These are phyloP conservation scores for Suillus placidus DNA, from an alignment of 768 basidiomycete species.

Conservation along the genomic window DNA sequence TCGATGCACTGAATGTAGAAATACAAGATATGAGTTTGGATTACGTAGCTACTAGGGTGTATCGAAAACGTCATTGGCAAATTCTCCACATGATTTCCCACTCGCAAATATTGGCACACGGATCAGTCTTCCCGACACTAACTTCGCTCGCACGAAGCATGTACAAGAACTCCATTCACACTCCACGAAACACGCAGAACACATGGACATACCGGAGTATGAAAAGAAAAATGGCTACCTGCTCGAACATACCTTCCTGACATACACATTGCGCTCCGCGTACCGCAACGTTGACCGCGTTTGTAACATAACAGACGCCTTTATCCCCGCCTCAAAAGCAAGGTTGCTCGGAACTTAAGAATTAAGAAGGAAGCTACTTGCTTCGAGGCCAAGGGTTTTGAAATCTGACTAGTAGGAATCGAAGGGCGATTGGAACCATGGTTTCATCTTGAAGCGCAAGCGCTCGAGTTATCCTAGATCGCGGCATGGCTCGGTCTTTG, in stretches of 20 bases:
- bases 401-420: not conserved
- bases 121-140: not conserved
- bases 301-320: not conserved
- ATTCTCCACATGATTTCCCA: slow-evolving; percentile 5
- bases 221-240: not conserved
- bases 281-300: not conserved
- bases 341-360: not conserved
- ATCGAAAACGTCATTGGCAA: slow-evolving; percentile 5
- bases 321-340: not conserved
- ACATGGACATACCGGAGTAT: not conserved
- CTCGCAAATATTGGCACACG: not conserved
- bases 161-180: not conserved
- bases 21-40: not conserved
- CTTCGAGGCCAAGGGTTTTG: slow-evolving; percentile 1
- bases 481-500: not conserved
- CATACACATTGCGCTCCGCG: not conserved
- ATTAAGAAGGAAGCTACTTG: not conserved
- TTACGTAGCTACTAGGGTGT: slow-evolving; percentile 2
- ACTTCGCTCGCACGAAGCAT: not conserved
- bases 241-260: not conserved
- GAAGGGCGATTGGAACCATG: not conserved
- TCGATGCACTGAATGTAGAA: slow-evolving; percentile 2
- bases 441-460: not conserved
- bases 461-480: not conserved
- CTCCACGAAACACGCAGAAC: not conserved